A percentile compares a stretch with the other conserved stretches of the same genome.
Evolutionary conservation across 495 filamentous ascomycete genomes (phyloP).

Genomic region (Thermochaetoides thermophila): DNA sequence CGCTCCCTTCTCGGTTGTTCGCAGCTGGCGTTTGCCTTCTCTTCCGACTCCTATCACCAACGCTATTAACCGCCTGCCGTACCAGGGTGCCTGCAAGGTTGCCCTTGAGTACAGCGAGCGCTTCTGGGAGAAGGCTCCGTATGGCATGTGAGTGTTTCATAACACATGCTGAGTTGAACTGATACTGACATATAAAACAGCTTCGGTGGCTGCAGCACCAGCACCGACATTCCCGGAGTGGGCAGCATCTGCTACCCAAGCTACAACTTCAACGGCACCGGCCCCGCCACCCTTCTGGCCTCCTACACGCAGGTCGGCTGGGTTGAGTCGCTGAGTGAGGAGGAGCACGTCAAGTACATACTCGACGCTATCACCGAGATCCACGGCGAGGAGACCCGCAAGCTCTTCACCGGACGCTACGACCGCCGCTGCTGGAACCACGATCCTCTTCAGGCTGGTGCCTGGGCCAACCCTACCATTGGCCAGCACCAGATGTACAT

Average conservation of each 20-base stretch:
- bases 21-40: slow-evolving; percentile 36
- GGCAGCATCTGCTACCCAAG: slow-evolving; percentile 47
- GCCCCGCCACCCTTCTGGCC: slow-evolving; percentile 48
- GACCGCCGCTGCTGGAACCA: slow-evolving; percentile 45
- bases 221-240: slow-evolving; percentile 42
- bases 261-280: slow-evolving; percentile 46
- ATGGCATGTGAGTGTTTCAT: background rate
- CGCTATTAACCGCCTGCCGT: slow-evolving; percentile 46
- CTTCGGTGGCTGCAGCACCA: slow-evolving; percentile 42
- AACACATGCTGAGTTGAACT: too few relatives aligned
- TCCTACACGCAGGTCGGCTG: slow-evolving; percentile 34
- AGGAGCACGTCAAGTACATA: slow-evolving; percentile 23
- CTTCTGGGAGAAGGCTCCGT: slow-evolving; percentile 47
- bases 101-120: slow-evolving; percentile 47
- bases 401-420: slow-evolving; percentile 45
- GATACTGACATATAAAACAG: too few relatives aligned
- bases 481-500: slow-evolving; percentile 53
- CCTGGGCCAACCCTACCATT: slow-evolving; percentile 40
- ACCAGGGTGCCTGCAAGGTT: slow-evolving; percentile 47
- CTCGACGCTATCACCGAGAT: slow-evolving; percentile 37
- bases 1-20: slow-evolving; percentile 44
- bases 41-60: slow-evolving; percentile 31
- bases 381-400: slow-evolving; percentile 38
- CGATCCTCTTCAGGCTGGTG: slow-evolving; percentile 36
- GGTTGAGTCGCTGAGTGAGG: slow-evolving; percentile 13